Evolutionary conservation across 2,329 filamentous ascomycete genomes (phyloP).

Genomic region (Alternaria novae-zelandiae): DNA sequence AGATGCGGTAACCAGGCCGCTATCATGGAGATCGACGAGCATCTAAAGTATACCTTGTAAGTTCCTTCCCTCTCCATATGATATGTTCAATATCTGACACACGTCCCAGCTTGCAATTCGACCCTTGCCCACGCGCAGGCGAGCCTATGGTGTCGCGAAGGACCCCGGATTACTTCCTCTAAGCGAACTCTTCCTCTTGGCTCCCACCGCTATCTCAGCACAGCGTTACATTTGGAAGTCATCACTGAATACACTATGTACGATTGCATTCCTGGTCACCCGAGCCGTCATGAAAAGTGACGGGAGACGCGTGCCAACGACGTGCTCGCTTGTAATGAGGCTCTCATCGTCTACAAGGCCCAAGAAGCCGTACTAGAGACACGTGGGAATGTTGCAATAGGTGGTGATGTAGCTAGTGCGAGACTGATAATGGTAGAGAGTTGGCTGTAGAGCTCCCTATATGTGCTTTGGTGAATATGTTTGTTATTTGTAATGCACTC

Average conservation of each 20-base stretch:
- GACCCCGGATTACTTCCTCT: conserved; percentile 99
- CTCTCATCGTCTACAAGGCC: conserved; percentile 6
- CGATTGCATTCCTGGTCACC: conserved; percentile 11
- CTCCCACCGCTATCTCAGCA: conserved; percentile 27
- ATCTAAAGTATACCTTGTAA: conserved; percentile 99
- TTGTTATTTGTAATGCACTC: background rate
- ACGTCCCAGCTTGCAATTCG: conserved; percentile 88
- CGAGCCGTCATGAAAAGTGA: background rate
- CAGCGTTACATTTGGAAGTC: conserved; percentile 8
- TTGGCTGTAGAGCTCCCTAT: background rate
- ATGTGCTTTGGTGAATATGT: background rate
- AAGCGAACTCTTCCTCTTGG: conserved; percentile 12
- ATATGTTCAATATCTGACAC: conserved; percentile 26
- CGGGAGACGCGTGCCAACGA: conserved; percentile 6
- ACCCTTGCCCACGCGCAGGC: conserved; percentile 94
- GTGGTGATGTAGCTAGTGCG: background rate
- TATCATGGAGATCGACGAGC: conserved; percentile 99
- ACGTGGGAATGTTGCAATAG: conserved; percentile 3
- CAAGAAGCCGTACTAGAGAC: conserved; percentile 12
- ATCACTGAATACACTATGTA: conserved; percentile 16
- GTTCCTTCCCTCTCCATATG: conserved; percentile 50
- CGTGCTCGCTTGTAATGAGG: background rate
- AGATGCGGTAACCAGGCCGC: conserved; percentile 98
- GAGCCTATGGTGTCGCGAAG: conserved; percentile 96
- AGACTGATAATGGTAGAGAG: conserved; percentile 1